Percentiles rank a stretch among this genome's conserved stretches.
Conservation (phyloP, 1,284 basidiomycete genomes). For the Heliocybe sulcata region DNA sequence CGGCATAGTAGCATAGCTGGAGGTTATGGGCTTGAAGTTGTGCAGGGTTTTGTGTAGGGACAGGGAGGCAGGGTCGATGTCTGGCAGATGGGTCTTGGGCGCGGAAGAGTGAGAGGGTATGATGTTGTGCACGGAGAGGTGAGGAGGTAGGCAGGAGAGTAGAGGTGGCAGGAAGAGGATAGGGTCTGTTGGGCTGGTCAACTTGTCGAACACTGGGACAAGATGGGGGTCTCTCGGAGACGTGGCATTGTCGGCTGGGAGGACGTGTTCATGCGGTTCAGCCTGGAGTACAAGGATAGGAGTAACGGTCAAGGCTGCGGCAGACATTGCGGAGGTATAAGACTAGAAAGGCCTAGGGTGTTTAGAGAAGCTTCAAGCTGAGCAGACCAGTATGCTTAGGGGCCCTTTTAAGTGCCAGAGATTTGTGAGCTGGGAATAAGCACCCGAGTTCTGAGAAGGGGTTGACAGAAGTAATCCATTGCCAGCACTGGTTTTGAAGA, state of each 20-base stretch:
- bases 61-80: conserved; percentile 79
- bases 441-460: not conserved
- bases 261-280: not conserved
- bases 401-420: not conserved
- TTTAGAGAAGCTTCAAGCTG: not conserved
- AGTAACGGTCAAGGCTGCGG: not conserved
- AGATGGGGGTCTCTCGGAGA: conserved; percentile 46
- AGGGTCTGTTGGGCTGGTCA: conserved; percentile 31
- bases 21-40: conserved; percentile 55
- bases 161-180: conserved; percentile 77
- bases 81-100: conserved; percentile 62
- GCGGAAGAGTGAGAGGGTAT: conserved; percentile 18
- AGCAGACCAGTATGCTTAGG: not conserved
- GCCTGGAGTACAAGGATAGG: not conserved
- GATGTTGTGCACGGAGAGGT: conserved; percentile 17
- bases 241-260: not conserved
- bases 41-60: conserved; percentile 83
- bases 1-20: conserved; percentile 53
- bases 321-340: not conserved
- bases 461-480: not conserved
- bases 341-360: not conserved
- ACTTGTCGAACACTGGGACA: conserved; percentile 44
- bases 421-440: not conserved
- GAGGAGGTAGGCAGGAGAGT: conserved; percentile 60
- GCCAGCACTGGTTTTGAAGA: not conserved